Percentiles rank a stretch among this genome's conserved stretches.
Evolutionary conservation across 2,329 filamentous ascomycete species (phyloP).

Genomic region (Coniochaeta ligniaria): DNA sequence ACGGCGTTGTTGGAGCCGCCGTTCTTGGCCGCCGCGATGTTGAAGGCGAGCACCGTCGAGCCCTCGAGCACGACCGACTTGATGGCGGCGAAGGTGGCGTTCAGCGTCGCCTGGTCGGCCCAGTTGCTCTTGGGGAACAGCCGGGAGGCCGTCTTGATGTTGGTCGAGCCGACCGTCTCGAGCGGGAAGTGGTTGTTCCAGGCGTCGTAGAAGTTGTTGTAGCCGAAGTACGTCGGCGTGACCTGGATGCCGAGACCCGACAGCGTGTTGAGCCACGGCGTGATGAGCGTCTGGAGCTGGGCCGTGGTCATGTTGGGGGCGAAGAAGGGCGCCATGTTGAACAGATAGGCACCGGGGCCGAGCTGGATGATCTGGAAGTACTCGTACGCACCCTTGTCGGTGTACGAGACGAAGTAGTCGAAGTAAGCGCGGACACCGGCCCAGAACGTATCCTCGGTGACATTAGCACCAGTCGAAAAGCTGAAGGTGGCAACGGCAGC

Average conservation of each 20-base stretch:
- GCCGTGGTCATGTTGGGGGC: slow-evolving; percentile 4
- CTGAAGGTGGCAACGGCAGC: slow-evolving; percentile 13
- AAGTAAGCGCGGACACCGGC: slow-evolving; percentile 35
- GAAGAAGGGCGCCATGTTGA: slow-evolving; percentile 7
- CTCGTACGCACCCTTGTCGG: slow-evolving; percentile 43
- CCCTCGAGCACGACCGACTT: slow-evolving; percentile 7
- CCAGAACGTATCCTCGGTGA: slow-evolving; percentile 50
- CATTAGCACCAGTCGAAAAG: slow-evolving; percentile 32
- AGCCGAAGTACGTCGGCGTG: slow-evolving; percentile 16
- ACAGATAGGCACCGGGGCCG: not conserved
- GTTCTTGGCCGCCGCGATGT: slow-evolving; percentile 14
- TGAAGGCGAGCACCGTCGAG: slow-evolving; percentile 37
- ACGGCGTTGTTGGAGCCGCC: slow-evolving; percentile 22
- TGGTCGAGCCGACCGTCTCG: slow-evolving; percentile 27
- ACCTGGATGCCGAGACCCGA: slow-evolving; percentile 20
- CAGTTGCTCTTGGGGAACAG: slow-evolving; percentile 27
- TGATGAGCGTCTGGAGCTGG: slow-evolving; percentile 1
- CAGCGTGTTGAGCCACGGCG: slow-evolving; percentile 37
- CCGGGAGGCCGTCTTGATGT: slow-evolving; percentile 21
- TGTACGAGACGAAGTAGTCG: slow-evolving; percentile 37
- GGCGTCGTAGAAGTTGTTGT: slow-evolving; percentile 19
- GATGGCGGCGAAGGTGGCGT: slow-evolving; percentile 19
- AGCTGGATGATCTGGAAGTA: slow-evolving; percentile 15
- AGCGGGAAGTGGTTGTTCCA: slow-evolving; percentile 18
- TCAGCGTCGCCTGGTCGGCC: slow-evolving; percentile 16